phyloP scores from a whole-genome alignment of 2,329 filamentous ascomycete species.

The Aspergillus alliaceus region DNA sequence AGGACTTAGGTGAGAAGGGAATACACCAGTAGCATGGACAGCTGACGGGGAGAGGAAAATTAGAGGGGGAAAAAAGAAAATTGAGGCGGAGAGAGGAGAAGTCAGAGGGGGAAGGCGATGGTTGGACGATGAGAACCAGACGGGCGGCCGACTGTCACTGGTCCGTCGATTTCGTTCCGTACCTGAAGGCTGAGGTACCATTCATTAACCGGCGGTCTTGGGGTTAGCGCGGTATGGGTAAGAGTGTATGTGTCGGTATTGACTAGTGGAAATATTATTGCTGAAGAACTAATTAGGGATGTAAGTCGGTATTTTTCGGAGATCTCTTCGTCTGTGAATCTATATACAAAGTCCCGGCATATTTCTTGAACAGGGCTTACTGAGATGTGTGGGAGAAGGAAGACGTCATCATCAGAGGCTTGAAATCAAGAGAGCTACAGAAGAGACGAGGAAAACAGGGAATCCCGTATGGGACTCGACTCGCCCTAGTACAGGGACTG shows the following conservation, averaged over 20 bases:
- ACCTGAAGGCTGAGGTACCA: slow-evolving; percentile 2
- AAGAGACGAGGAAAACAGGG: background rate
- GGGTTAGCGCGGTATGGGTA: background rate
- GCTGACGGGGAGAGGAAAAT: slow-evolving; percentile 11
- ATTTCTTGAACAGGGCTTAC: background rate
- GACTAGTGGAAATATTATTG: slow-evolving; percentile 1
- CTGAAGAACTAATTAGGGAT: background rate
- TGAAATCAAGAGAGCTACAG: background rate
- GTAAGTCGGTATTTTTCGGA: background rate
- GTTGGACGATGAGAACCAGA: slow-evolving; percentile 3
- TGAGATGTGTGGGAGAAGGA: background rate
- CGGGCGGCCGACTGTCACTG: background rate
- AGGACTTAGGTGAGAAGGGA: slow-evolving; percentile 8
- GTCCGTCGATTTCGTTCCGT: background rate
- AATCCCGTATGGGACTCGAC: slow-evolving; percentile 8
- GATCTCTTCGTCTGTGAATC: background rate
- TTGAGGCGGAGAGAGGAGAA: slow-evolving; percentile 20
- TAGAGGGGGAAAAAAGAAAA: slow-evolving; percentile 11
- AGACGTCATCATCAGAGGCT: background rate
- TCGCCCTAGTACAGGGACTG: slow-evolving; percentile 10
- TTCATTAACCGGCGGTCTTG: background rate
- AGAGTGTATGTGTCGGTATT: background rate
- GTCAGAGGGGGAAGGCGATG: slow-evolving; percentile 9
- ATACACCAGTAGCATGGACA: slow-evolving; percentile 13
- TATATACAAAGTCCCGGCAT: background rate